Evolutionary conservation across 1,284 basidiomycete genomes (phyloP).

Genomic region (Cryptococcus floricola): DNA sequence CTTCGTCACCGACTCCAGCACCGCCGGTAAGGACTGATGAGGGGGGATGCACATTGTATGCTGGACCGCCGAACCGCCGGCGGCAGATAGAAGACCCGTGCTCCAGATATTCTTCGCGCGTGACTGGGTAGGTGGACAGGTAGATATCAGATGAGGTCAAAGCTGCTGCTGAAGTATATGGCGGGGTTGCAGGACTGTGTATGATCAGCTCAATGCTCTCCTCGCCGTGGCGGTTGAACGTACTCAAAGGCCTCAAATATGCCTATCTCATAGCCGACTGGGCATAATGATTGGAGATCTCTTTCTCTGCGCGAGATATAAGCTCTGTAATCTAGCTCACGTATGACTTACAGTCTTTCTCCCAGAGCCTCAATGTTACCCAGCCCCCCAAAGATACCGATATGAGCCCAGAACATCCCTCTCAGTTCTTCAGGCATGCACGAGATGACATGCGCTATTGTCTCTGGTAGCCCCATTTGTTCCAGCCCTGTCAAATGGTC

Average conservation of each 20-base stretch:
- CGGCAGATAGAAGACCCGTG: conserved; percentile 68
- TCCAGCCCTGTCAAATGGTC: conserved; percentile 59
- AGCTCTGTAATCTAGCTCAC: background rate
- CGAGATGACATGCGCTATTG: conserved; percentile 69
- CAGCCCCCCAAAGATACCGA: conserved; percentile 81
- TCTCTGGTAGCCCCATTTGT: conserved; percentile 71
- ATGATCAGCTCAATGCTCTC: background rate
- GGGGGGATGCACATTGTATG: conserved; percentile 39
- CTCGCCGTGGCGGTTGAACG: conserved; percentile 36
- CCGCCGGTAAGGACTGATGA: conserved; percentile 5
- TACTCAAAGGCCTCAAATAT: conserved; percentile 71
- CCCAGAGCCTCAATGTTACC: conserved; percentile 70
- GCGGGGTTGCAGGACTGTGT: conserved; percentile 65
- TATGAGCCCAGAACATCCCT: conserved; percentile 91
- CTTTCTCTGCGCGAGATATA: conserved; percentile 40
- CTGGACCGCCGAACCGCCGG: conserved; percentile 39
- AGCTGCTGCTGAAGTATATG: conserved; percentile 63
- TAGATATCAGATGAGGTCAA: conserved; percentile 57
- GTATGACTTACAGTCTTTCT: conserved; percentile 59
- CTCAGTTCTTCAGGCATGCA: conserved; percentile 70
- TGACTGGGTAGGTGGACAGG: conserved; percentile 59
- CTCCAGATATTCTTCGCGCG: conserved; percentile 75
- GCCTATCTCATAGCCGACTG: conserved; percentile 66
- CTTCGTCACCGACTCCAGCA: background rate
- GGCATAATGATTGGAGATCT: conserved; percentile 73